Base-by-base conservation (phyloP, 2,329 filamentous ascomycete species). In the Aspergillus sergii region DNA sequence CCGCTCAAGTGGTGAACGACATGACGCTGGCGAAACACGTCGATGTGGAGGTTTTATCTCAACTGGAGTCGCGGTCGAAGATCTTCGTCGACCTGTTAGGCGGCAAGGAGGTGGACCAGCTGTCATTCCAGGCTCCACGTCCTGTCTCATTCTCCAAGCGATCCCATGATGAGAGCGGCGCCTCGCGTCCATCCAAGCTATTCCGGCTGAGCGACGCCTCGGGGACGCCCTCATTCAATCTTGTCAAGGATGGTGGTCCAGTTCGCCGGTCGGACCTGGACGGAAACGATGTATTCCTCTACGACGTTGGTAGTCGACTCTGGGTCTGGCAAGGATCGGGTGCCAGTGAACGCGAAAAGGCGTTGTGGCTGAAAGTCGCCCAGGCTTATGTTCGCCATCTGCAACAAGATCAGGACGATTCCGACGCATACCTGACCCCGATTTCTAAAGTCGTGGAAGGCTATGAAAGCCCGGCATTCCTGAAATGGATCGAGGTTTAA, bases 241-340 rank as follows among this genome's bases (percentile, higher is more conserved):
- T 87, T 3, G 82, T 89, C 65, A 88, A 86, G 70, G 84, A 89
- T 50, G 85, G 84, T 0, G 71, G 76, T 32, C 71, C 69, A 1
- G 80, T 88, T 16, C 71, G 76, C 4, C 73, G 69, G 53, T 72
- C 76, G 0, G 86, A 89, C 66, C 76, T 91, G 8, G 82, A 88
- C 64, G 82, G 81, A 46, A 80, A 83, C 53, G 88, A 90, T 68
- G 83, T 91, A 6, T 91, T 90, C 69, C 72, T 91, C 23, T 79
- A 89, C 64, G 86, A 89, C 67, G 81, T 79, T 0, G 87, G 87
- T 8, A 82, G 74, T 57, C 78, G 78, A 9, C 79, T 91, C 39
- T 91, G 88, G 88, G 86, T 91, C 2, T 91, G 89, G 89, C 83
- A 89, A 69, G 89, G 89, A 0, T 75, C 77, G 2, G 78, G 80